phyloP scores from a whole-genome alignment of 345 rosid species.

The Lagerstroemia speciosa region DNA sequence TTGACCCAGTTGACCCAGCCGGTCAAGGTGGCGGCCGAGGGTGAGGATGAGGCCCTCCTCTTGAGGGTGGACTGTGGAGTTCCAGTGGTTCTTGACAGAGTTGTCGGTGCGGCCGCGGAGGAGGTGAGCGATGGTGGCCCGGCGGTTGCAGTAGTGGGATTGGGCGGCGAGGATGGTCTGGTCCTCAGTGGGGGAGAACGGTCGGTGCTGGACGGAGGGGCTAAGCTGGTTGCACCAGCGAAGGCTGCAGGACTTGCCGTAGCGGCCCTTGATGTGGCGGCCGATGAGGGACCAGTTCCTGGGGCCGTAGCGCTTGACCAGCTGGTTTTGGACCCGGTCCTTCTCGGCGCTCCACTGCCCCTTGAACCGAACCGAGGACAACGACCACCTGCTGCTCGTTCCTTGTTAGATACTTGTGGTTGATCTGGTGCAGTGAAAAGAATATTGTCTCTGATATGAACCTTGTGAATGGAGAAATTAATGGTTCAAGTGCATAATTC shows the following conservation, averaged over 20 bases:
- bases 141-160: constrained; percentile 43
- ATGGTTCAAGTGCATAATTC: too few species aligned
- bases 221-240: constrained; percentile 71
- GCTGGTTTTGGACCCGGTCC: constrained; percentile 35
- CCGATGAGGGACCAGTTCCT: constrained; percentile 59
- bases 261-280: constrained; percentile 41
- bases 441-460: too few species aligned
- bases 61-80: constrained; percentile 51
- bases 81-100: constrained; percentile 63
- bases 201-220: constrained; percentile 54
- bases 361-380: constrained; percentile 25
- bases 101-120: constrained; percentile 60
- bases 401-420: too few species aligned
- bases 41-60: constrained; percentile 15
- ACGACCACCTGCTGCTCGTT: too few species aligned
- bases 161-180: constrained; percentile 41
- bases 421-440: too few species aligned
- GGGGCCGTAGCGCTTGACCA: constrained; percentile 48
- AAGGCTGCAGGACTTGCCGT: constrained; percentile 56
- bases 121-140: constrained; percentile 58
- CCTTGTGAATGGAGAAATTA: too few species aligned
- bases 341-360: constrained; percentile 59
- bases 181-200: constrained; percentile 50
- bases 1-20: constrained; percentile 3
- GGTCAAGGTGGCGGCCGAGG: neutral